Conservation (phyloP, 2,329 filamentous ascomycete species). For the Pestalotiopsis sp. region DNA sequence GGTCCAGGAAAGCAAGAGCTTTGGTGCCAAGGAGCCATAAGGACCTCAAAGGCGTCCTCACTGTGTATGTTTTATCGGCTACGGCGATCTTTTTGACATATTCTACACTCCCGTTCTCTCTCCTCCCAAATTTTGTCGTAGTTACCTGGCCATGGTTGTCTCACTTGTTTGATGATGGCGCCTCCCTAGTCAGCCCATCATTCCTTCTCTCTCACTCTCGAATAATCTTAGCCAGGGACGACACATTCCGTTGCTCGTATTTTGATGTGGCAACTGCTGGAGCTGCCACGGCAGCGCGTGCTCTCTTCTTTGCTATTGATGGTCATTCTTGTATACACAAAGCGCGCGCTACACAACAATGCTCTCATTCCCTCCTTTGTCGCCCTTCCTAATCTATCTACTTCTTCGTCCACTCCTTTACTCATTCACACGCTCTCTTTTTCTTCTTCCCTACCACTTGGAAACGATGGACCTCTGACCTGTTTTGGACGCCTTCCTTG, state of each 20-base stretch:
- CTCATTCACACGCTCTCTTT: slow-evolving; percentile 12
- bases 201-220: slow-evolving; percentile 24
- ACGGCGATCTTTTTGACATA: background rate
- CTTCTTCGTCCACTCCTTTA: background rate
- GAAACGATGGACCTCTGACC: background rate
- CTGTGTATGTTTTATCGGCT: background rate
- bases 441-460: slow-evolving; percentile 3
- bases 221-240: slow-evolving; percentile 15
- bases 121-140: background rate
- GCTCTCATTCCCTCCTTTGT: slow-evolving; percentile 15
- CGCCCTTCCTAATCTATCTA: slow-evolving; percentile 2
- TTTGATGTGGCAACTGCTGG: background rate
- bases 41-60: background rate
- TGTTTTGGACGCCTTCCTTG: background rate
- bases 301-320: background rate
- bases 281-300: background rate
- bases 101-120: background rate
- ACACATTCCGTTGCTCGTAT: slow-evolving; percentile 22
- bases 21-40: too few relatives aligned
- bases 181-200: slow-evolving; percentile 25
- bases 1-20: background rate
- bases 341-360: slow-evolving; percentile 22
- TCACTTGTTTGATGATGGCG: slow-evolving; percentile 16
- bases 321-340: slow-evolving; percentile 17
- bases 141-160: background rate